These are phyloP conservation scores for Peronospora farinosa DNA, from an alignment of 352 stramenopile genomes.

Conservation along the genomic window DNA sequence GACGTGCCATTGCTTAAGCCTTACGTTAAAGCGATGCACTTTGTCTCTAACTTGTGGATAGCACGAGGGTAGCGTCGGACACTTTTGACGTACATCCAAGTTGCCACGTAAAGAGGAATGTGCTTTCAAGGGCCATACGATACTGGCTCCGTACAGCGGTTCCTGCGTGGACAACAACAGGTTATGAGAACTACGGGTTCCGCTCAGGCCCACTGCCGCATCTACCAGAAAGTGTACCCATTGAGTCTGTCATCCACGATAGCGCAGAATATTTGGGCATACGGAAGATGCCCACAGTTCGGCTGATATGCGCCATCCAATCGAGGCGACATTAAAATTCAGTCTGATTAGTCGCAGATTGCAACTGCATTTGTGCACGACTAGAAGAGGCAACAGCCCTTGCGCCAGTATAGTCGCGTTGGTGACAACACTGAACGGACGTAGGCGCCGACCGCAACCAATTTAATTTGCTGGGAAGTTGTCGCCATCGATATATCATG, in stretches of 20 bases:
- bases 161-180: conserved; percentile 75
- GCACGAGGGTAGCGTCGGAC: conserved; percentile 38
- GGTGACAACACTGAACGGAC: no score
- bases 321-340: conserved; percentile 31
- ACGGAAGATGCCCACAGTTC: conserved; percentile 78
- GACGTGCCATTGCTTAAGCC: conserved; percentile 40
- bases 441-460: not conserved
- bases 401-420: no score
- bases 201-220: conserved; percentile 46
- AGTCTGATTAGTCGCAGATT: not conserved
- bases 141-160: conserved; percentile 74
- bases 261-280: conserved; percentile 59
- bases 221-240: conserved; percentile 68
- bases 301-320: conserved; percentile 64
- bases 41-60: conserved; percentile 38
- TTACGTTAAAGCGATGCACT: conserved; percentile 38
- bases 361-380: no score
- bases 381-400: no score
- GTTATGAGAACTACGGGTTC: conserved; percentile 54
- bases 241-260: conserved; percentile 68
- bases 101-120: conserved; percentile 72
- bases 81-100: conserved; percentile 32
- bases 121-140: conserved; percentile 47
- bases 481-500: not conserved
- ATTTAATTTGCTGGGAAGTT: not conserved